Base-by-base conservation (phyloP, 306 rosid species). In the Cicer chorassanicum region DNA sequence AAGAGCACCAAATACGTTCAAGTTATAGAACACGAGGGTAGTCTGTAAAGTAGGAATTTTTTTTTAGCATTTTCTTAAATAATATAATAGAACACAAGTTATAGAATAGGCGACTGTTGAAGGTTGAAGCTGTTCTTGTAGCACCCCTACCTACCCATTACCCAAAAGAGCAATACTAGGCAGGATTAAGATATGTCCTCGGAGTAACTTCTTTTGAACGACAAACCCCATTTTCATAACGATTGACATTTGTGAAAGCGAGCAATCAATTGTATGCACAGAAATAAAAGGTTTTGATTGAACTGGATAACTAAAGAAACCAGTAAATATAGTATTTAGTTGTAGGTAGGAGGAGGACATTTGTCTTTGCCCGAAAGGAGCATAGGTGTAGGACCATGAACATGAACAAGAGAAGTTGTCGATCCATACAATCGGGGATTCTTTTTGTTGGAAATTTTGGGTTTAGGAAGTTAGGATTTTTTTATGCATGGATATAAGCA, bases 241-340 rank as follows among this genome's bases (percentile, higher is more conserved):
- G 12, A 51, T 29, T 59, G 15, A 46, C 19, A 19, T 51, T 67
- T 29, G 54, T 11, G 14, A 7, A 50, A 75, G 50, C 39, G 42
- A 65, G 36, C 63, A 62, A 50, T 50, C 34, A 39, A 64, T 19
- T 74, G 29, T 49, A 14, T 48, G 69, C 64, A 64, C 15, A 70
- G 62, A 68, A 78, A 68, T 63, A 68, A 77, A 70, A 78, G 66
- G 60, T 71, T 78, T 71, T 48, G 82, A 64, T 54, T 63, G 53
- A 68, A 72, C 21, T 29, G 29, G 63, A 79, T 18, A 55, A 53
- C 7, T 16, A 53, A 36, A 9, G 74, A 38, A 65, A 72, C 21
- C 59, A 36, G 72, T 54, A 12, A 65, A 43, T 21, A 60, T 59
- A 34, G 43, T 7, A 60, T 50, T 36, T 45, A 10, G 16, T 11